A percentile compares a stretch with the other conserved stretches of the same genome.
phyloP scores from a whole-genome alignment of 305 asterid genomes.

The Rubia tinctorum region DNA sequence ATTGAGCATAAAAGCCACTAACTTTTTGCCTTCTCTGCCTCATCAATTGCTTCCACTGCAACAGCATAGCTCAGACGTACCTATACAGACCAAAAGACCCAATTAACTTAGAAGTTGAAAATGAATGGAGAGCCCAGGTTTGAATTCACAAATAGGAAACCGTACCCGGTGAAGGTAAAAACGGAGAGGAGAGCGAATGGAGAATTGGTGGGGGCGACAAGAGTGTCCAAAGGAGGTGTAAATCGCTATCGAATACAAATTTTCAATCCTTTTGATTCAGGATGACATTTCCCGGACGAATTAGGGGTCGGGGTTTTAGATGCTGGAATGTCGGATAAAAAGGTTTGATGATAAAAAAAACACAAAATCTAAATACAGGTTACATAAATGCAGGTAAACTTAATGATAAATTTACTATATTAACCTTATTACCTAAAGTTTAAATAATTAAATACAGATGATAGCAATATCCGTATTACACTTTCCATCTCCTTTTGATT shows the following conservation, averaged over 20 bases:
- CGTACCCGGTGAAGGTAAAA: slow-evolving; percentile 48
- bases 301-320: not conserved
- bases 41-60: slow-evolving; percentile 58
- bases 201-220: slow-evolving; percentile 44
- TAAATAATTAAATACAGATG: too few relatives aligned
- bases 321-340: not conserved
- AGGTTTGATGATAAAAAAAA: not conserved
- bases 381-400: too few relatives aligned
- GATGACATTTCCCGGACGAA: not conserved
- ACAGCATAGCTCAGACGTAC: slow-evolving; percentile 44
- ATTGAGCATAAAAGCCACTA: slow-evolving; percentile 15
- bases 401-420: too few relatives aligned
- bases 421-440: too few relatives aligned
- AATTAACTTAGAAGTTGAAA: not conserved
- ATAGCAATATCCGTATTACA: not conserved
- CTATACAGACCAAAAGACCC: slow-evolving; percentile 21
- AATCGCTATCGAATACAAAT: slow-evolving; percentile 43
- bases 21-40: slow-evolving; percentile 45
- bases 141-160: not conserved
- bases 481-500: too few relatives aligned
- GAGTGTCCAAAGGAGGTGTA: slow-evolving; percentile 54
- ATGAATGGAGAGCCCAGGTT: not conserved
- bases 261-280: not conserved
- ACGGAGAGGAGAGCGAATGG: slow-evolving; percentile 43
- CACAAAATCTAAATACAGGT: too few relatives aligned